Conservation (phyloP, 345 rosid genomes). For the Aethionema arabicum region DNA sequence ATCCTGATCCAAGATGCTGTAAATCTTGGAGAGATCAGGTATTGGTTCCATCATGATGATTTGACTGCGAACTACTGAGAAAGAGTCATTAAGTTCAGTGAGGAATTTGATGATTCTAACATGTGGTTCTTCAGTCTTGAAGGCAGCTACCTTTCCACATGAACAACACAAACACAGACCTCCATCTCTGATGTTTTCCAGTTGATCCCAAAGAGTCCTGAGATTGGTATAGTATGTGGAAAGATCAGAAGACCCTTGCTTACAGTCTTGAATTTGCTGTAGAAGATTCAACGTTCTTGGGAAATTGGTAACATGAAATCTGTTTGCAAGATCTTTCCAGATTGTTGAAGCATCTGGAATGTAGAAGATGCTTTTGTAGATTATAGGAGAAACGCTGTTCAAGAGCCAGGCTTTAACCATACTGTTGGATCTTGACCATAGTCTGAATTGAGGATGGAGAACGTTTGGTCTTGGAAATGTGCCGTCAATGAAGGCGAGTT, state of each 20-base stretch:
- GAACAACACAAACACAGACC: background rate
- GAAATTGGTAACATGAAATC: background rate
- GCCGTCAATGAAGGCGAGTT: background rate
- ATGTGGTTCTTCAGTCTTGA: background rate
- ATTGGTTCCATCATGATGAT: background rate
- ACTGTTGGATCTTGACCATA: background rate
- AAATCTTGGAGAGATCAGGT: background rate
- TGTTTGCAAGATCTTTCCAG: background rate
- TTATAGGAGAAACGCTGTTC: background rate
- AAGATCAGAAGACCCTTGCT: background rate
- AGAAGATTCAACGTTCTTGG: background rate
- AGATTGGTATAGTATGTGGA: background rate
- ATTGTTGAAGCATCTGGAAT: background rate
- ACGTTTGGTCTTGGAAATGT: background rate
- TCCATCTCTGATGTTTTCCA: too few species aligned
- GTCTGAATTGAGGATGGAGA: background rate
- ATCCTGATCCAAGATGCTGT: background rate
- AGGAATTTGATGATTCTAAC: background rate
- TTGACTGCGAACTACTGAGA: background rate
- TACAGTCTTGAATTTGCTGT: background rate
- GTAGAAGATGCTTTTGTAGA: background rate
- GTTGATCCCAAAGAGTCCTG: background rate
- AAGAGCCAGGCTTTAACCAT: background rate
- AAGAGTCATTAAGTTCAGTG: background rate
- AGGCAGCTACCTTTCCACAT: background rate